A percentile compares a stretch with the other conserved stretches of the same genome.
These are phyloP conservation scores for Aspergillus flavus DNA, from an alignment of 2,329 filamentous ascomycete species.

Conservation along the genomic window DNA sequence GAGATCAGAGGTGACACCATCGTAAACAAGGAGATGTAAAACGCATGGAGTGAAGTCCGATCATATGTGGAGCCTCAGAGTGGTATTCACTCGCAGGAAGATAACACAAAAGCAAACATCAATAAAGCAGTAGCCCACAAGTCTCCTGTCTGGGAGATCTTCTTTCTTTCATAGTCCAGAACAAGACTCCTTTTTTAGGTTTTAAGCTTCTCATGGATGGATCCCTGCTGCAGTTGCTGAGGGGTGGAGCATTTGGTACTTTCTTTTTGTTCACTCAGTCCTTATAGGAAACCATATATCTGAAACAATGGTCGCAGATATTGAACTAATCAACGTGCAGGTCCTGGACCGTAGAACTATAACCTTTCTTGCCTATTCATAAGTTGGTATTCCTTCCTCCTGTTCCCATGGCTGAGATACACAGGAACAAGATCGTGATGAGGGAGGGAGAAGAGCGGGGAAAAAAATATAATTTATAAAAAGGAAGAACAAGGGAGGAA, in stretches of 20 bases:
- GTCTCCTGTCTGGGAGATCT: not conserved
- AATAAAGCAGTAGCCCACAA: not conserved
- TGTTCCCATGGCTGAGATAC: not conserved
- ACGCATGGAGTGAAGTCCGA: not conserved
- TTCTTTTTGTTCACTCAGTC: not conserved
- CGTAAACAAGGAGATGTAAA: not conserved
- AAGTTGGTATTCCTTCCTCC: not conserved
- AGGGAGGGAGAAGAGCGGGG: not conserved
- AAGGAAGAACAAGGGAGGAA: not conserved
- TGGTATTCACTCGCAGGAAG: not conserved
- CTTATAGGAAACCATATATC: not conserved
- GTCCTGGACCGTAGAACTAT: not conserved
- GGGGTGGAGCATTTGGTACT: not conserved
- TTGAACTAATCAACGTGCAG: not conserved
- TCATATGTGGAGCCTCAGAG: not conserved
- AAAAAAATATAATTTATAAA: not conserved
- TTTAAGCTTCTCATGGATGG: not conserved
- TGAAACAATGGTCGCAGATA: not conserved
- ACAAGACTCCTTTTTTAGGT: not conserved
- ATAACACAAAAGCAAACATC: not conserved
- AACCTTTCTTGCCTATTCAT: not conserved
- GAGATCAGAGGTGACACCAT: not conserved
- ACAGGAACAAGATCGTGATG: not conserved
- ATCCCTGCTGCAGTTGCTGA: not conserved
- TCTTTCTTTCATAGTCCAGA: not conserved